phyloP scores from a whole-genome alignment of 352 stramenopile species.

The Pythium aquatile region DNA sequence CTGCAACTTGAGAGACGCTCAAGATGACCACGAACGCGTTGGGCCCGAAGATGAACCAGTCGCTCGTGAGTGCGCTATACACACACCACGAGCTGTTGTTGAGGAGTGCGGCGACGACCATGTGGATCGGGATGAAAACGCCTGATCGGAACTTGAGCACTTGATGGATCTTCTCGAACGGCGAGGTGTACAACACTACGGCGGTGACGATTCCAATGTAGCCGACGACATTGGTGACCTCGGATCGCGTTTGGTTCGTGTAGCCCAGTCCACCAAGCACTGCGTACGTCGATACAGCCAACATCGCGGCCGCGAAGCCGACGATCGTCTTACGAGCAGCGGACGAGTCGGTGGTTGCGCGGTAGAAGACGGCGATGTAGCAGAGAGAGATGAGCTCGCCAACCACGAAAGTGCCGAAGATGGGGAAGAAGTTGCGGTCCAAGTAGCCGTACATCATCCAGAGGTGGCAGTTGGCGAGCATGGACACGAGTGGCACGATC shows the following conservation, averaged over 20 bases:
- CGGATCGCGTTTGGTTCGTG: conserved; percentile 26
- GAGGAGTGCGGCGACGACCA: conserved; percentile 43
- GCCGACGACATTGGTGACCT: conserved; percentile 39
- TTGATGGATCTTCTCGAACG: conserved; percentile 54
- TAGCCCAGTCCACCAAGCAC: conserved; percentile 1
- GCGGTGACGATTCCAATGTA: conserved; percentile 43
- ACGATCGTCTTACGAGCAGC: conserved; percentile 8
- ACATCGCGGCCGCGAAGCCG: neutral
- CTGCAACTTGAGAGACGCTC: conserved; percentile 35
- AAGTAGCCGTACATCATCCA: conserved; percentile 31
- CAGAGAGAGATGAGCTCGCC: conserved; percentile 2
- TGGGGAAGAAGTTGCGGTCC: conserved; percentile 13
- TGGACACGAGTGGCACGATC: conserved; percentile 43
- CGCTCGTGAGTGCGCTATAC: conserved; percentile 39
- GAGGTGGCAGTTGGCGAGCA: conserved; percentile 45
- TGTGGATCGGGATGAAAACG: conserved; percentile 54
- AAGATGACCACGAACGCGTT: conserved; percentile 36
- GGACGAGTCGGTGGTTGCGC: neutral
- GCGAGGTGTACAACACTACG: conserved; percentile 48
- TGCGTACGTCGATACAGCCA: neutral
- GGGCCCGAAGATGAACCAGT: conserved; percentile 58
- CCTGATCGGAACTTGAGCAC: conserved; percentile 47
- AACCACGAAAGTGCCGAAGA: conserved; percentile 8
- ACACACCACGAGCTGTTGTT: conserved; percentile 53
- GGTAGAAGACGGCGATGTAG: conserved; percentile 18